phyloP scores from a whole-genome alignment of 2,329 filamentous ascomycete genomes.

The Aspergillus pseudoterreus region DNA sequence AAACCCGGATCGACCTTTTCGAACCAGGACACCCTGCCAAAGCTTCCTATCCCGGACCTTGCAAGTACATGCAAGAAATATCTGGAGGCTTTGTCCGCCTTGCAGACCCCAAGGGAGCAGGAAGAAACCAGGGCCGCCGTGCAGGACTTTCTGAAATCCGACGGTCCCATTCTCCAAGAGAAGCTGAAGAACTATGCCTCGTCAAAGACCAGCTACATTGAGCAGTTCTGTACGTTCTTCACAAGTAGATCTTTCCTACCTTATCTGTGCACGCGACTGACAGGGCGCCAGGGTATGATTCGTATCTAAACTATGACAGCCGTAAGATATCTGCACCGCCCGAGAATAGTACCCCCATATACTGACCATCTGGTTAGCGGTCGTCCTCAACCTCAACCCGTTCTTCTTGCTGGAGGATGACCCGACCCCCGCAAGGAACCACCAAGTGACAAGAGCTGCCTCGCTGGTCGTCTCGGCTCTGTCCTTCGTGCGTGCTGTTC shows the following conservation, averaged over 20 bases:
- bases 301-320: slow-evolving; percentile 96
- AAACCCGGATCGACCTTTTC: slow-evolving; percentile 80
- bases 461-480: slow-evolving; percentile 87
- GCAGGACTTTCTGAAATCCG: slow-evolving; percentile 73
- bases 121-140: slow-evolving; percentile 77
- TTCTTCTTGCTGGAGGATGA: slow-evolving; percentile 98
- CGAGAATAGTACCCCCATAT: background rate
- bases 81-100: slow-evolving; percentile 70
- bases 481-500: slow-evolving; percentile 87
- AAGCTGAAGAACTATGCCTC: slow-evolving; percentile 86
- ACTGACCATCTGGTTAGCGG: slow-evolving; percentile 46
- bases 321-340: slow-evolving; percentile 40
- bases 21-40: slow-evolving; percentile 81
- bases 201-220: slow-evolving; percentile 92
- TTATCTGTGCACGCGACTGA: background rate
- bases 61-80: slow-evolving; percentile 76
- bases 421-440: slow-evolving; percentile 90
- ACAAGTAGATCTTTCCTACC: background rate
- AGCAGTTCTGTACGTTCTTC: slow-evolving; percentile 82
- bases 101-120: slow-evolving; percentile 79
- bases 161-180: slow-evolving; percentile 82
- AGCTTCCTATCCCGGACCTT: slow-evolving; percentile 87
- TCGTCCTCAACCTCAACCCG: slow-evolving; percentile 94
- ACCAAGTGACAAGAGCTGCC: slow-evolving; percentile 91
- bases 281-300: slow-evolving; percentile 79